A percentile compares a stretch with the other conserved stretches of the same genome.
Conservation (phyloP, 2,329 filamentous ascomycete genomes). For the Ceratocystiopsis sp. region DNA sequence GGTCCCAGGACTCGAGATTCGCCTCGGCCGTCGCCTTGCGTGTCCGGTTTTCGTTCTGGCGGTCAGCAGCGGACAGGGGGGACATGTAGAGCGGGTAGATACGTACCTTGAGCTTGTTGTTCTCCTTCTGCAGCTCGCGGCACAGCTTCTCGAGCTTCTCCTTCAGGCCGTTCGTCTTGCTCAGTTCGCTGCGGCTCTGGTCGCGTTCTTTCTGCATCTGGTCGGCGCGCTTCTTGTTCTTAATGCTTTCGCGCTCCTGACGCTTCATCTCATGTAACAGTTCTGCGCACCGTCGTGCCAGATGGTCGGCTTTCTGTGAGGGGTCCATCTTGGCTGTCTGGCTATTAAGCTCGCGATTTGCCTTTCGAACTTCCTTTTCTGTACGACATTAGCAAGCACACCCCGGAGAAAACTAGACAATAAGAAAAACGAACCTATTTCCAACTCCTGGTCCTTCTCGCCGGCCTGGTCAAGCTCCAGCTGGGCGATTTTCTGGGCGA, state of each 20-base stretch:
- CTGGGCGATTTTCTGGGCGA: constrained; percentile 88
- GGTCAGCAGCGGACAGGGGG: background rate
- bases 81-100: background rate
- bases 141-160: constrained; percentile 96
- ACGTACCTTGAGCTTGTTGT: constrained; percentile 86
- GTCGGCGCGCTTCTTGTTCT: constrained; percentile 90
- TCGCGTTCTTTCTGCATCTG: constrained; percentile 95
- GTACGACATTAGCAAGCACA: constrained; percentile 3
- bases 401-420: background rate
- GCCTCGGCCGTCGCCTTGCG: constrained; percentile 73
- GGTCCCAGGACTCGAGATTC: constrained; percentile 68
- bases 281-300: constrained; percentile 83
- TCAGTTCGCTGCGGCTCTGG: constrained; percentile 69
- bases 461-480: constrained; percentile 84
- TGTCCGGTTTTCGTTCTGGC: constrained; percentile 78
- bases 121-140: constrained; percentile 85
- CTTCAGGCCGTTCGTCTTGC: constrained; percentile 78
- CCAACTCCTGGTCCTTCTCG: constrained; percentile 87
- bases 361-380: constrained; percentile 91
- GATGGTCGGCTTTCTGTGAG: constrained; percentile 75
- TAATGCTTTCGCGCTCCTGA: constrained; percentile 81
- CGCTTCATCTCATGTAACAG: constrained; percentile 90
- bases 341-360: constrained; percentile 76
- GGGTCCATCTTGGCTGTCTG: constrained; percentile 85
- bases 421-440: constrained; percentile 51